Evolutionary conservation across 768 basidiomycete species (phyloP), one percentile per base, ranked within the genome.

Genomic region (Lyophyllum decastes): DNA sequence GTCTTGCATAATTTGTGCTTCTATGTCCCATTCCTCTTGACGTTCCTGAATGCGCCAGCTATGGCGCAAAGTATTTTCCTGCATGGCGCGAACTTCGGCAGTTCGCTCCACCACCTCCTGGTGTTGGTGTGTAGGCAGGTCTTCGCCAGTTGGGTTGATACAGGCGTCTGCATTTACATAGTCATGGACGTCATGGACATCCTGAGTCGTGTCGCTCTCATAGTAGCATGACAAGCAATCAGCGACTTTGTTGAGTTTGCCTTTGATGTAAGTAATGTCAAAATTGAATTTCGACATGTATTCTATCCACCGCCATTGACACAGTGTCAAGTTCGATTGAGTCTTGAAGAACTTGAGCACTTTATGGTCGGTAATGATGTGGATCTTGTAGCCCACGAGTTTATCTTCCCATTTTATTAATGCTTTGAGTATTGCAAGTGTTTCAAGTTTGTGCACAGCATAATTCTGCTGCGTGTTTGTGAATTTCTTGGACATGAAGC

Each of bases 171-270:
- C 38, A 12, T n/a, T 12, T 4, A 40, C 38, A 16, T 40, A 40
- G 38, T 40, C 38, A 12, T 40, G 4, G 38, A 40, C 38, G 11
- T 55, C 46, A 22, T 67, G 56, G 2, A 24, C 25, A 3, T 70
- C 69, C 1, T 19, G n/a, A 0, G 30, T 21, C 0, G 22, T 56
- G 30, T 73, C 69, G 46, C 60, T 66, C 49, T 73, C 62, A 43
- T 70, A 76, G 61, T 73, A 66, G 0, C 64, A 55, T 0, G 71
- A 75, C 5, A 74, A 43, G 14, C 59, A 65, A 51, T 74, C 72
- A 0, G 67, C 70, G n/a, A 72, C 69, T 33, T 61, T 65, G 10
- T 30, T 30, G 5, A 30, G 10, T 4, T 30, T 10, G 30, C 30
- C 30, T 10, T 30, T 30, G 30, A 27, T 64, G 55, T 72, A 70